These are phyloP conservation scores for Drechslera avenae DNA, from an alignment of 2,329 filamentous ascomycete species.

Conservation along the genomic window DNA sequence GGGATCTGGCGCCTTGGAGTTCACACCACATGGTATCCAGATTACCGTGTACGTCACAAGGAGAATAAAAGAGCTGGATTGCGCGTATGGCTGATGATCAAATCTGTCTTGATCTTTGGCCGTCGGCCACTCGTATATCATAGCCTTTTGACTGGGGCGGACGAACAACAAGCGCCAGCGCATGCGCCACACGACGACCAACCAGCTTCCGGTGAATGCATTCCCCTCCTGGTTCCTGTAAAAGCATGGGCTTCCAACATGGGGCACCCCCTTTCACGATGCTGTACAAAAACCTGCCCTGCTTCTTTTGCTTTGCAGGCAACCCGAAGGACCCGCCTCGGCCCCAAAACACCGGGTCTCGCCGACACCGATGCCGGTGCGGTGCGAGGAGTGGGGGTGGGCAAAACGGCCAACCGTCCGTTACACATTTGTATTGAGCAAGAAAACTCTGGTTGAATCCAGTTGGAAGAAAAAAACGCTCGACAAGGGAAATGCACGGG, in stretches of 20 bases:
- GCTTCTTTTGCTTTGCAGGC: neutral
- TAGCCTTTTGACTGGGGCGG: neutral
- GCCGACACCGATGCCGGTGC: conserved; percentile 8
- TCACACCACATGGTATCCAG: neutral
- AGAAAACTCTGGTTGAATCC: neutral
- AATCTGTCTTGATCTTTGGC: too few species aligned
- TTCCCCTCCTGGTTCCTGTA: neutral
- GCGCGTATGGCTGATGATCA: too few species aligned
- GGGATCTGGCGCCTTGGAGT: conserved; percentile 2
- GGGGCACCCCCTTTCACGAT: neutral
- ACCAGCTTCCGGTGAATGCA: conserved; percentile 5
- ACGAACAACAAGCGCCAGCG: neutral
- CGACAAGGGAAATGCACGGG: too few species aligned
- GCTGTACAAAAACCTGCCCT: neutral
- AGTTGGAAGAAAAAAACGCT: too few species aligned
- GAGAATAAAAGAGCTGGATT: too few species aligned
- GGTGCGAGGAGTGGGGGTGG: conserved; percentile 1
- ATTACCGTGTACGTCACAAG: neutral
- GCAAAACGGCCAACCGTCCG: too few species aligned
- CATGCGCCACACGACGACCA: neutral
- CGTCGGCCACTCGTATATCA: too few species aligned
- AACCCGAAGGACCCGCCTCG: conserved; percentile 1
- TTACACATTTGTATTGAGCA: conserved; percentile 2
- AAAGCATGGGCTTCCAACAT: neutral
- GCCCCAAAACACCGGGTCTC: conserved; percentile 14